These are phyloP conservation scores for Wickerhamomyces subpelliculosus DNA, from an alignment of 805 yeast genomes.

Conservation along the genomic window DNA sequence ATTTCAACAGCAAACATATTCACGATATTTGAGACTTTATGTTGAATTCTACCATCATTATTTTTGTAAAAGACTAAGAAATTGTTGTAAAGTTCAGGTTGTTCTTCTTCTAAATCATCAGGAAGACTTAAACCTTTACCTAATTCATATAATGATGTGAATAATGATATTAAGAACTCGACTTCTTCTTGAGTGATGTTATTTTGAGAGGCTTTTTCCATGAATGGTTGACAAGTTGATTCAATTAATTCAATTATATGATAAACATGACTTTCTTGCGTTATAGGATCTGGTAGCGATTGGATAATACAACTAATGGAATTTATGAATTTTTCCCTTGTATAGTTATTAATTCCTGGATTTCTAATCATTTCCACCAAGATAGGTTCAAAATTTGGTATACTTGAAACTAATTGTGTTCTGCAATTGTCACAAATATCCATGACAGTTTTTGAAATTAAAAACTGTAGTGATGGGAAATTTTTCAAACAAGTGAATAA, in stretches of 20 bases:
- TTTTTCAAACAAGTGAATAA: conserved; percentile 35
- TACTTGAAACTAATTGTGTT: conserved; percentile 28
- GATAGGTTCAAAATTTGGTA: conserved; percentile 43
- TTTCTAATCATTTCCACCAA: conserved; percentile 41
- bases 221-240: conserved; percentile 9
- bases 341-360: conserved; percentile 32
- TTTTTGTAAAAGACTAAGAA: conserved; percentile 20
- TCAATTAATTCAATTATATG: conserved; percentile 28
- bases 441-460: conserved; percentile 50
- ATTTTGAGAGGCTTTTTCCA: conserved; percentile 7
- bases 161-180: conserved; percentile 48
- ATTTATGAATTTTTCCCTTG: conserved; percentile 53
- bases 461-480: conserved; percentile 23
- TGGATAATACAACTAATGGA: conserved; percentile 60
- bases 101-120: conserved; percentile 36
- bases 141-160: conserved; percentile 59
- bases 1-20: conserved; percentile 34
- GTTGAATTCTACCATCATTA: conserved; percentile 48
- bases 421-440: conserved; percentile 52
- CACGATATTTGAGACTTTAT: conserved; percentile 33
- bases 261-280: conserved; percentile 31
- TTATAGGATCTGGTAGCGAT: conserved; percentile 39
- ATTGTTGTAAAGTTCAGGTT: conserved; percentile 15
- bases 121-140: conserved; percentile 65
- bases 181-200: conserved; percentile 19